Conservation (phyloP, 345 rosid species). For the Lepidium didymum region DNA sequence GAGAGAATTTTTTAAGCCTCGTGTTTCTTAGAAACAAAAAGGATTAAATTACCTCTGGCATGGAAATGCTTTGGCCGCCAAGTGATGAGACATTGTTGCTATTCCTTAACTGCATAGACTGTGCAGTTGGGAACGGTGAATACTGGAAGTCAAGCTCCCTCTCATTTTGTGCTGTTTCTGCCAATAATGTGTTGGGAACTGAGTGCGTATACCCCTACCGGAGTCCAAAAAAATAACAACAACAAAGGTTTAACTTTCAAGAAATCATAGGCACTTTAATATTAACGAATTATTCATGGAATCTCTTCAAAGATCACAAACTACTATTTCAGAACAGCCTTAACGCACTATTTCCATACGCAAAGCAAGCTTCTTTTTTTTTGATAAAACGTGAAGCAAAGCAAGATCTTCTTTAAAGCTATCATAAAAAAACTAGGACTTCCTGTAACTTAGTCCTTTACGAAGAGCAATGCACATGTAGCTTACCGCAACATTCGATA, state of each 20-base stretch:
- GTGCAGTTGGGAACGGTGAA: slow-evolving; percentile 67
- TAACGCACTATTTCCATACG: background rate
- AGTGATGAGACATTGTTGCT: slow-evolving; percentile 59
- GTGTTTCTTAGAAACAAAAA: background rate
- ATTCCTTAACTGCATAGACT: slow-evolving; percentile 60
- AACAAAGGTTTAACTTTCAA: background rate
- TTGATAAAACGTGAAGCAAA: too few relatives aligned
- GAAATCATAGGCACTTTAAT: background rate
- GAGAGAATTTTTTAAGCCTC: background rate
- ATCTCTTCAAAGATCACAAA: background rate
- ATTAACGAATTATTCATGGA: background rate
- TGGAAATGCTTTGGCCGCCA: slow-evolving; percentile 59
- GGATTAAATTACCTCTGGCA: slow-evolving; percentile 64
- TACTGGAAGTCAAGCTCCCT: slow-evolving; percentile 82
- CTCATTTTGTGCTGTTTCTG: slow-evolving; percentile 58
- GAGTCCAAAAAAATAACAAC: slow-evolving; percentile 22
- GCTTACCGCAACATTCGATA: too few relatives aligned
- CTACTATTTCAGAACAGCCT: background rate
- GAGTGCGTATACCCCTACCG: slow-evolving; percentile 68
- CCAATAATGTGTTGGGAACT: slow-evolving; percentile 64
- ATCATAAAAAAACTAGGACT: background rate
- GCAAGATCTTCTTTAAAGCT: background rate
- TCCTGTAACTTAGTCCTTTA: too few relatives aligned
- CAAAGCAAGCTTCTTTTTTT: background rate
- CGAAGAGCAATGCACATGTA: too few relatives aligned